A percentile compares a stretch with the other conserved stretches of the same genome.
Conservation (phyloP, 768 basidiomycete genomes). For the Udeniomyces megalosporus region DNA sequence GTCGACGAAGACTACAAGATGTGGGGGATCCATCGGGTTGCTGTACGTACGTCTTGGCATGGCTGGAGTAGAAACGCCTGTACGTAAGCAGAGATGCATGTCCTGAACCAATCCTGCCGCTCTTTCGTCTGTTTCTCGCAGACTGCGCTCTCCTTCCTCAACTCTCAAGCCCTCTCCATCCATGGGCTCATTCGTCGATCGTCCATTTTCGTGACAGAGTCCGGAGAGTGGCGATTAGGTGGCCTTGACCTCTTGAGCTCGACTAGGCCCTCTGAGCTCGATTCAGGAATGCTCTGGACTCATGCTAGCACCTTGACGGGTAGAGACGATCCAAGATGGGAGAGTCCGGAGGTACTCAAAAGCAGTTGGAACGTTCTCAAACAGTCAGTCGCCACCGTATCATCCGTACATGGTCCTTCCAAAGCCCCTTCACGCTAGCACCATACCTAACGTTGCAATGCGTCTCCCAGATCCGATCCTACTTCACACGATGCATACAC, state of each 20-base stretch:
- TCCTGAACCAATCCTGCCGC: neutral
- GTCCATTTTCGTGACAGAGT: conserved; percentile 75
- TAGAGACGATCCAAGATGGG: conserved; percentile 38
- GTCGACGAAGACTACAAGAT: conserved; percentile 74
- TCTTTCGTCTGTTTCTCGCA: neutral
- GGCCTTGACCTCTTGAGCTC: conserved; percentile 84
- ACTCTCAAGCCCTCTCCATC: conserved; percentile 62
- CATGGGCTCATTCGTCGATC: conserved; percentile 63
- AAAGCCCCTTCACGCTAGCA: neutral
- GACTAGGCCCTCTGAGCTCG: conserved; percentile 44
- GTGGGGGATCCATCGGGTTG: conserved; percentile 83
- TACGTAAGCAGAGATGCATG: neutral
- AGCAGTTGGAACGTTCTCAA: conserved; percentile 67
- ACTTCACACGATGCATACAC: conserved; percentile 71
- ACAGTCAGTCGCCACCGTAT: conserved; percentile 40
- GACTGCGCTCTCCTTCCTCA: conserved; percentile 44
- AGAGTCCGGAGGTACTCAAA: conserved; percentile 77
- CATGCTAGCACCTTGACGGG: conserved; percentile 47
- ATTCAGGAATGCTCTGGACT: conserved; percentile 47
- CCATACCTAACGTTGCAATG: neutral
- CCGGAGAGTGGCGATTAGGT: conserved; percentile 92
- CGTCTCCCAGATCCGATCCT: conserved; percentile 37
- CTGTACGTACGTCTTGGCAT: conserved; percentile 39
- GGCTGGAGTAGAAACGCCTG: neutral
- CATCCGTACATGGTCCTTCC: no score